Conservation (phyloP, 352 stramenopile species). For the Phytophthora capsici region DNA sequence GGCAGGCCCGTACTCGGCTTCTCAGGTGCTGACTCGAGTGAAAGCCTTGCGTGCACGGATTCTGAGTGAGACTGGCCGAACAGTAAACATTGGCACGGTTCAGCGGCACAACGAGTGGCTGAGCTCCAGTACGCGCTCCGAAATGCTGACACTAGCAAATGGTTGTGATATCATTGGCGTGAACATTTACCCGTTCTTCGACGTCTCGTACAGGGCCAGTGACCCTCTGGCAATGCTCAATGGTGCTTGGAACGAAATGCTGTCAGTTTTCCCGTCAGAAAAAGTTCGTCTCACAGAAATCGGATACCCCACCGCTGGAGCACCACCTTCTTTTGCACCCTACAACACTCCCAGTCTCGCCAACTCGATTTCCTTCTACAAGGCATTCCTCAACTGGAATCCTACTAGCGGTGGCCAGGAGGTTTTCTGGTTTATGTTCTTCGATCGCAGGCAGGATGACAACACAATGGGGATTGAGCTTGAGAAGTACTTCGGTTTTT, state of each 20-base stretch:
- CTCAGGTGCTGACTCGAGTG: conserved; percentile 47
- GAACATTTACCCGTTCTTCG: conserved; percentile 86
- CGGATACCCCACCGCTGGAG: conserved; percentile 58
- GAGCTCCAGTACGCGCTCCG: conserved; percentile 19
- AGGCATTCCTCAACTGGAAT: conserved; percentile 68
- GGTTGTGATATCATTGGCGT: conserved; percentile 79
- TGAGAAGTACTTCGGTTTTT: conserved; percentile 83
- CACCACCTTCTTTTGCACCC: conserved; percentile 37
- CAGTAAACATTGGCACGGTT: conserved; percentile 70
- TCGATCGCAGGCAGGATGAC: conserved; percentile 64
- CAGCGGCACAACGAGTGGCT: conserved; percentile 76
- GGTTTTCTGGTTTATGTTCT: conserved; percentile 87
- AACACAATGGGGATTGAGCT: conserved; percentile 53
- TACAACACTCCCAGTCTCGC: conserved; percentile 59
- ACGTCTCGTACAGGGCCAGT: conserved; percentile 53
- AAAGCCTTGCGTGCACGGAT: conserved; percentile 39
- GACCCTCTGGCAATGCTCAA: conserved; percentile 61
- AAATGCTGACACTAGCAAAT: conserved; percentile 55
- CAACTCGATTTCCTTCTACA: conserved; percentile 64
- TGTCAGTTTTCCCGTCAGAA: conserved; percentile 41
- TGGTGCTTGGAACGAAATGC: conserved; percentile 63
- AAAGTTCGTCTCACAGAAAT: conserved; percentile 80
- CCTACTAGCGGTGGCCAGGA: conserved; percentile 50
- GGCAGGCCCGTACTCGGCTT: conserved; percentile 46
- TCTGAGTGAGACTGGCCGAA: conserved; percentile 34